Base-by-base conservation (phyloP, 2,329 filamentous ascomycete genomes). In the Trichoderma aggressivum region DNA sequence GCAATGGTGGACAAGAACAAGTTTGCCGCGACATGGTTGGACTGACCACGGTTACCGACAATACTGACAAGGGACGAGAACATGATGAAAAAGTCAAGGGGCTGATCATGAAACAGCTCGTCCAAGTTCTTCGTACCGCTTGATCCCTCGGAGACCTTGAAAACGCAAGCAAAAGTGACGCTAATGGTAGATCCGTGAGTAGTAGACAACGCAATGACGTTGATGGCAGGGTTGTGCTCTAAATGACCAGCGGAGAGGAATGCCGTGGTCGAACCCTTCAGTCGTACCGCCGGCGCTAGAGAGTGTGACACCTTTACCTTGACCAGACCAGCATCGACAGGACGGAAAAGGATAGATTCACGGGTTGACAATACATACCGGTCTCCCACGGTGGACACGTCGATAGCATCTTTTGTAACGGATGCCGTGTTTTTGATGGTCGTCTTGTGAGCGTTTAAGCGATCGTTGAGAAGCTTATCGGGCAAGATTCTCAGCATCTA, bases 1-100 rank as follows among this genome's bases (percentile, higher is more conserved):
- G 77, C 80, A 0, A 87, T 74, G 1, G 73, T 74, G 6, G 75
- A 73, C 79, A 86, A 82, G 75, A 80, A 86, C 8, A 74, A 71
- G 71, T 85, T 85, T 0, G 81, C 83, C 0, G 83, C 82, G 2
- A 78, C 74, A 72, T 87, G 87, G 73, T 83, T 85, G 7, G 79
- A 74, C 74, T 87, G 85, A 1, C 75, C 76, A 16, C 69, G 63
- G 67, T 78, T 79, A 1, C 79, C 79, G 7, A 76, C 72, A 3
- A 80, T 73, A 7, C 71, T 72, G 2, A 74, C 73, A 2, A 77
- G 55, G 0, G 81, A 82, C 0, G 78, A 80, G 34, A 82, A 75
- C 53, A 79, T 60, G 32, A 82, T 74, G 72, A 81, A 82, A 73
- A 80, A 81, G 69, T 81, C 81, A 11, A 82, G 75, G 7, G 75